Base-by-base conservation (phyloP, 139 green algal species). In the Monoraphidium neglectum region DNA sequence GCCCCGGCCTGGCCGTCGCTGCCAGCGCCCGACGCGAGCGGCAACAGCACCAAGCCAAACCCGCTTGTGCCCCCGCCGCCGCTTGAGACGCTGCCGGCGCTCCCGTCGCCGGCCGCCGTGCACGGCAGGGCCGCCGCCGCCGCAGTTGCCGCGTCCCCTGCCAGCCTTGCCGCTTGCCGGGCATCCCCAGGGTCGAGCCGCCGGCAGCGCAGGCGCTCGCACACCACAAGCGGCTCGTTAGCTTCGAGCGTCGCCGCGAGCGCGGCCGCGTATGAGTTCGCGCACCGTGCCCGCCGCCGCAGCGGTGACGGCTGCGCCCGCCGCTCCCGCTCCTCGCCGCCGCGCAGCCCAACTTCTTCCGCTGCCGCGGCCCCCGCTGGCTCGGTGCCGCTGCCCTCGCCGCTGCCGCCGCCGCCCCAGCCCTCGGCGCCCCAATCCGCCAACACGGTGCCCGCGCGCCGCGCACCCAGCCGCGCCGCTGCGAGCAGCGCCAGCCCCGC, bases 191-290 rank as follows among this genome's bases (percentile, higher is more conserved):
- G 54, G 12, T 33, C 21, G 21, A 61, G 54, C 12, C 54, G 24
- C 12, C 54, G 21, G 54, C 12, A 30, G n/a, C 68, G 51, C 36
- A 75, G 37, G 5, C 68, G 51, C 53, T 75, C 68, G 28, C n/a
- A 33, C 33, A 75, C 68, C 49, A 75, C 68, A 10, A 24, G 23
- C 1, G 24, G 33, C 68, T 75, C 68, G 21, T 75, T 75, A 21
- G 46, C 32, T 6, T 65, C 28, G 28, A 75, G 21, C 32, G 26
- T 49, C 35, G 51, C 68, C 21, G n/a, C 15, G 15, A 75, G 38
- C 23, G 28, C 68, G 16, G 30, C 68, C 2, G 2, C 33, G 23
- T 75, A 75, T 2, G 46, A 8, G 26, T 8, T 43, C n/a, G 18
- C 67, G 30, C 2, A 4, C 3, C 8, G 8, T 30, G 49, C 68